These are phyloP conservation scores for Xerocomellus chrysenteron DNA, from an alignment of 768 basidiomycete species.

Conservation along the genomic window DNA sequence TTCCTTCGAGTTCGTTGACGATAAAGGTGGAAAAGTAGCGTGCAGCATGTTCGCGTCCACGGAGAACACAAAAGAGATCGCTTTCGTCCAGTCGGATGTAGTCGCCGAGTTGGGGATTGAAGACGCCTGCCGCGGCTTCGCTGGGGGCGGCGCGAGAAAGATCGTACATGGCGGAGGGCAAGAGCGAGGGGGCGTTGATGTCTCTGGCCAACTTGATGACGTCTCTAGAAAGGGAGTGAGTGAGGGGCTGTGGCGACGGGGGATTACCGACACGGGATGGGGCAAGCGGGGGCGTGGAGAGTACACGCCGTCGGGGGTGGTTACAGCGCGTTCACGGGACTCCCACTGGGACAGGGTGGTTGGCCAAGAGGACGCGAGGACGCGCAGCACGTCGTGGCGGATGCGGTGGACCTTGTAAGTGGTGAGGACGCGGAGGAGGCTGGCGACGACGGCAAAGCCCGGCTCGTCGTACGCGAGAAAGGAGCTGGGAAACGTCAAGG, in stretches of 20 bases:
- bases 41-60: slow-evolving; percentile 69
- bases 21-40: slow-evolving; percentile 78
- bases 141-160: slow-evolving; percentile 68
- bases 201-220: slow-evolving; percentile 67
- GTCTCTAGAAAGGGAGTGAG: slow-evolving; percentile 39
- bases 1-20: slow-evolving; percentile 69
- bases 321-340: slow-evolving; percentile 57
- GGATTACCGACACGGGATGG: slow-evolving; percentile 62
- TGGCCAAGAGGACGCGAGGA: slow-evolving; percentile 58
- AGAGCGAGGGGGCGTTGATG: slow-evolving; percentile 52
- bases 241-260: background rate
- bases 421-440: slow-evolving; percentile 61
- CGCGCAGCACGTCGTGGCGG: slow-evolving; percentile 54
- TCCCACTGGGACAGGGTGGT: slow-evolving; percentile 66
- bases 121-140: slow-evolving; percentile 54
- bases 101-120: slow-evolving; percentile 38
- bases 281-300: slow-evolving; percentile 54
- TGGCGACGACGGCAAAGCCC: slow-evolving; percentile 55
- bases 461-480: slow-evolving; percentile 44
- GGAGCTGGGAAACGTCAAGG: slow-evolving; percentile 37
- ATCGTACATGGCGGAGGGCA: slow-evolving; percentile 80
- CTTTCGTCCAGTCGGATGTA: slow-evolving; percentile 41
- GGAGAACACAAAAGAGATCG: slow-evolving; percentile 60
- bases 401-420: slow-evolving; percentile 61
- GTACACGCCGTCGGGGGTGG: slow-evolving; percentile 49